These are phyloP conservation scores for Carpinus viminea DNA, from an alignment of 306 rosid genomes.

Conservation along the genomic window DNA sequence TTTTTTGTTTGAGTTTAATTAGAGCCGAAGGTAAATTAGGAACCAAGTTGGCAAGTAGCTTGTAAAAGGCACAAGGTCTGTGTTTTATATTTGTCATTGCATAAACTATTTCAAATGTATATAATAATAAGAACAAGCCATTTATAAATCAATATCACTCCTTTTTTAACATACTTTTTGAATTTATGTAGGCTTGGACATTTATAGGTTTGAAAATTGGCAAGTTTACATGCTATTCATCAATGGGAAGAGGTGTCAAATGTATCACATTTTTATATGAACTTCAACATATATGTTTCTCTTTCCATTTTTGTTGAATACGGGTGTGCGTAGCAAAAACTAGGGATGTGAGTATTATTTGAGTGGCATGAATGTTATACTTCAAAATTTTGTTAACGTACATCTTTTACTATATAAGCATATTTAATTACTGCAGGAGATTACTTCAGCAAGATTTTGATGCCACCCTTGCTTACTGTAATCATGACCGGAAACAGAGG, in stretches of 20 bases:
- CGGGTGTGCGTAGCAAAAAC: background rate
- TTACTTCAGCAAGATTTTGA: slow-evolving; percentile 97
- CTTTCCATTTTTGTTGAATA: background rate
- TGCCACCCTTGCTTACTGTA: slow-evolving; percentile 80
- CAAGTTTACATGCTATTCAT: background rate
- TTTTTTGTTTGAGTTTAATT: too few relatives aligned
- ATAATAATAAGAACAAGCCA: background rate
- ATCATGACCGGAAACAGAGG: slow-evolving; percentile 92
- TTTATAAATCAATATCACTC: background rate
- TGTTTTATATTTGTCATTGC: too few relatives aligned
- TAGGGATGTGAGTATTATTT: background rate
- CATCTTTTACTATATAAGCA: background rate
- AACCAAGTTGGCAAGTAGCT: too few relatives aligned
- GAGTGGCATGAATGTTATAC: background rate
- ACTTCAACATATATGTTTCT: background rate
- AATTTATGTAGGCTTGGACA: background rate
- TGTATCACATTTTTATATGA: background rate
- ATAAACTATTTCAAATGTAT: too few relatives aligned
- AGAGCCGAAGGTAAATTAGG: too few relatives aligned
- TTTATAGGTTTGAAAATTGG: background rate
- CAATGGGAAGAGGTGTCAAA: background rate
- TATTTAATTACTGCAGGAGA: slow-evolving; percentile 64
- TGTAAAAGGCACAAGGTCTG: too few relatives aligned
- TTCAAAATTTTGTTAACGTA: slow-evolving; percentile 16
- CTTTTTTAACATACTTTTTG: background rate